Base-by-base conservation (phyloP, 1,284 basidiomycete genomes). In the Microbotryomycetes sp. region DNA sequence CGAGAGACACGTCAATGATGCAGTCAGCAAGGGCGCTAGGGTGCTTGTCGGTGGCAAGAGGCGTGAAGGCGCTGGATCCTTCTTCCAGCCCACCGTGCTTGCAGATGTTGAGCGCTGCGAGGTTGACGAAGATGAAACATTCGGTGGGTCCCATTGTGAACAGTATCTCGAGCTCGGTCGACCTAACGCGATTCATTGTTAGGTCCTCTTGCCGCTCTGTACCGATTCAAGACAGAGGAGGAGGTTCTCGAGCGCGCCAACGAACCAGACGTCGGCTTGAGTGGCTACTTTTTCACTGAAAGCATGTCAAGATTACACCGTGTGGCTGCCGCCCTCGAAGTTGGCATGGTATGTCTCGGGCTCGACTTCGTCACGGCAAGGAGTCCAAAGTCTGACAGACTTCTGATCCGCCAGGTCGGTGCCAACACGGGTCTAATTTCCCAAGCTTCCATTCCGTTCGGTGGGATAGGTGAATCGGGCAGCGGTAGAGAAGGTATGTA, bases 251-350 rank as follows among this genome's bases (percentile, higher is more conserved):
- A 82, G 71, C 78, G 88, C 60, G 92, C 92, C 28, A 97, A 98
- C 76, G 78, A 84, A 69, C 81, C 86, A 1, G 83, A 88, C 23
- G 84, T 89, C 49, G 94, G 94, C 0, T 81, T 98, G 28, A 92
- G 92, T 6, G 91, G 88, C 15, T 93, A 93, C n/a, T 92, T 96
- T 79, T 96, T 85, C 79, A 90, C 89, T 47, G 79, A 87, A 60
- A 92, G 97, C 74, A 80, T 93, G 2, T 89, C 89, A 9, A 80
- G 93, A 36, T 87, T 91, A 61, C 97, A 90, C 90, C 82, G 94
- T 52, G 92, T 98, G 22, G 91, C 92, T 26, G 94, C 97, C 78
- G 87, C 83, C 65, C 80, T 97, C 46, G 89, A 98, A 76, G 89
- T 92, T 4, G 94, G 94, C 7, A 97, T 97, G 92, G 89, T 42